Base-by-base conservation (phyloP, 805 yeast species). In the Blastobotrys parvus region DNA sequence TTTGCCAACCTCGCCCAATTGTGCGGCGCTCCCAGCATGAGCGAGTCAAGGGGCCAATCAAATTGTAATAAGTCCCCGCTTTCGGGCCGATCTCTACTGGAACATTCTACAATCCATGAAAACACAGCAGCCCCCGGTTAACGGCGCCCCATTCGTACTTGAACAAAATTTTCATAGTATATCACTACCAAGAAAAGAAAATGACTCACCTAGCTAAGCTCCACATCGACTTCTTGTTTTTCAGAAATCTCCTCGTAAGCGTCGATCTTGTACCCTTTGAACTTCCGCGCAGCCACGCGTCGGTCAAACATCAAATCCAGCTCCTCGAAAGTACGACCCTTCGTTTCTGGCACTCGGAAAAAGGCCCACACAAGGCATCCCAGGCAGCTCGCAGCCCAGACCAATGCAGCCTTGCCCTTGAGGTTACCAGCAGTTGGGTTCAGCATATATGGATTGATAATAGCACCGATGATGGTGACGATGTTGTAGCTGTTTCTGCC, bases 271-370 rank as follows among this genome's bases (percentile, higher is more conserved):
- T 32, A 32, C 13, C 4, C 4, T 10, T 16, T 32, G 35, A 40
- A 40, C 44, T 59, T 52, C 35, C 60, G 47, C 13, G 60, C 52
- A 8, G 56, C 39, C 43, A 49, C 46, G 34, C 52, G 48, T 46
- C 51, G 41, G 22, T 41, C 65, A 38, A 45, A 77, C 60, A 77
- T 58, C 42, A 61, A 58, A 57, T 76, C 80, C 54, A 77, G 61
- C 54, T 77, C 81, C 35, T 75, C 79, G 53, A 65, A 74, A 0
- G 81, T 72, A 57, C 77, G 67, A 39, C 68, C 70, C 47, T 67
- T 65, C 27, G 80, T 70, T 57, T 77, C 82, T 7, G 82, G 81
- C 43, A 75, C 61, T 38, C 70, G 70, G 56, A 72, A 68, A 56
- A 62, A 69, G 31, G 67, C 60, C 74, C 75, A 72, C 35, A 60